Evolutionary conservation across 345 rosid genomes (phyloP).

Genomic region (Salix dunnii): DNA sequence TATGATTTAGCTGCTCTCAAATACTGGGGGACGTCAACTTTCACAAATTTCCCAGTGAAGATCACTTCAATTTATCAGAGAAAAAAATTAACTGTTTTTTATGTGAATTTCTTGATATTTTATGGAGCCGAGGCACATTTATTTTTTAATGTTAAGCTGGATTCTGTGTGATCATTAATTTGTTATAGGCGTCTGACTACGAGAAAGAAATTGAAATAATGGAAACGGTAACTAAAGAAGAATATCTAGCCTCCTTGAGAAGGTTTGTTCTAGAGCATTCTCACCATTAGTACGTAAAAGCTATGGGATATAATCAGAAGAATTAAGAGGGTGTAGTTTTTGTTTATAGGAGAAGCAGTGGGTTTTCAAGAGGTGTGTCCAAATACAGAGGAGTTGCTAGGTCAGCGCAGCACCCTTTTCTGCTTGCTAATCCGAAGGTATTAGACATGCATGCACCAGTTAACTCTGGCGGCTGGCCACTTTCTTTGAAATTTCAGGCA

Average conservation of each 20-base stretch:
- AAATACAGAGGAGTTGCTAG: conserved; percentile 49
- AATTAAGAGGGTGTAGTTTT: not conserved
- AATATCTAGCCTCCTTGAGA: conserved; percentile 36
- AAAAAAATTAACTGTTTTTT: too few species aligned
- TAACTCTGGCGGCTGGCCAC: not conserved
- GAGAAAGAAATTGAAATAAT: conserved; percentile 36
- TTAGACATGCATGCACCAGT: not conserved
- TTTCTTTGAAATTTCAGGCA: conserved; percentile 35
- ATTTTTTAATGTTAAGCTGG: not conserved
- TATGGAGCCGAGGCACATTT: not conserved
- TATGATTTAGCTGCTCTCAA: conserved; percentile 45
- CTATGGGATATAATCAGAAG: not conserved
- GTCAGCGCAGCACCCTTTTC: not conserved
- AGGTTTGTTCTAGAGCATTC: conserved; percentile 17
- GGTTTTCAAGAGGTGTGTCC: conserved; percentile 45
- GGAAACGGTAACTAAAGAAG: conserved; percentile 36
- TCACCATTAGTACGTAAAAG: not conserved
- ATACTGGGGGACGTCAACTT: conserved; percentile 38
- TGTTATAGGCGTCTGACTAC: conserved; percentile 29
- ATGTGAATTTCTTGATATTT: not conserved
- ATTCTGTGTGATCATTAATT: not conserved
- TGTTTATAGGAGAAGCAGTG: conserved; percentile 37
- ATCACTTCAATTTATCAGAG: too few species aligned
- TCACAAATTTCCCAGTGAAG: conserved; percentile 34
- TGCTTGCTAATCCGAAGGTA: not conserved